Evolutionary conservation across 495 filamentous ascomycete species (phyloP).

Genomic region (Penicillium steckii): DNA sequence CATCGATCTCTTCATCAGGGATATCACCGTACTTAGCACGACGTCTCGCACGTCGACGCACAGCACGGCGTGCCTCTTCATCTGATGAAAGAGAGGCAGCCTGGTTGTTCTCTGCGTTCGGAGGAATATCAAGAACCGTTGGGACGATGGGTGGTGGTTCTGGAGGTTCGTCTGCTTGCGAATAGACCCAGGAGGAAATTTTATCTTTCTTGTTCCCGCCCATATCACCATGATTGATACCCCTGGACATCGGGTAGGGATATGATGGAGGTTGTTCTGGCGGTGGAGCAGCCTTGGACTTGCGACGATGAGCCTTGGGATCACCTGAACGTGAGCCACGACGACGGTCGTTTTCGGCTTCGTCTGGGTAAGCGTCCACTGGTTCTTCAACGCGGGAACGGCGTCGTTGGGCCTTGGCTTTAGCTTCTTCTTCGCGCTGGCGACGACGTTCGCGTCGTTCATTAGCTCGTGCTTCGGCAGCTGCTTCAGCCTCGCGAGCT

Average conservation of each 20-base stretch:
- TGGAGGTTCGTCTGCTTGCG: conserved; percentile 53
- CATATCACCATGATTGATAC: conserved; percentile 14
- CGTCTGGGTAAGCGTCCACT: conserved; percentile 15
- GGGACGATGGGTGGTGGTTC: conserved; percentile 56
- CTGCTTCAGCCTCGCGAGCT: conserved; percentile 43
- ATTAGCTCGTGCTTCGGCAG: conserved; percentile 39
- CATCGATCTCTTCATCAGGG: conserved; percentile 42
- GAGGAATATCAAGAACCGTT: conserved; percentile 54
- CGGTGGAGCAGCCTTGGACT: conserved; percentile 23
- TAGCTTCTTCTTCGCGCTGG: conserved; percentile 37
- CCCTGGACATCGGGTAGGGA: conserved; percentile 30
- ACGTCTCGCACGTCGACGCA: conserved; percentile 36
- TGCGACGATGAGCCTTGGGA: conserved; percentile 31
- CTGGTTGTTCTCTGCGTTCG: conserved; percentile 25
- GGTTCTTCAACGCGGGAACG: conserved; percentile 35
- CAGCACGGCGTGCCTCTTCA: conserved; percentile 39
- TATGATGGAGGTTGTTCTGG: conserved; percentile 6
- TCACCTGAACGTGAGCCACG: conserved; percentile 29
- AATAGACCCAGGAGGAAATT: conserved; percentile 60
- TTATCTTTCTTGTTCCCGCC: conserved; percentile 44
- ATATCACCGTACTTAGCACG: conserved; percentile 41
- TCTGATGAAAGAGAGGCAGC: conserved; percentile 37
- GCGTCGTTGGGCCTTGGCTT: conserved; percentile 33
- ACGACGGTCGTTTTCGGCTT: conserved; percentile 24
- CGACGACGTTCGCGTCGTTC: conserved; percentile 42